phyloP scores from a whole-genome alignment of 2,329 filamentous ascomycete species.

The Neopestalotiopsis clavispora region DNA sequence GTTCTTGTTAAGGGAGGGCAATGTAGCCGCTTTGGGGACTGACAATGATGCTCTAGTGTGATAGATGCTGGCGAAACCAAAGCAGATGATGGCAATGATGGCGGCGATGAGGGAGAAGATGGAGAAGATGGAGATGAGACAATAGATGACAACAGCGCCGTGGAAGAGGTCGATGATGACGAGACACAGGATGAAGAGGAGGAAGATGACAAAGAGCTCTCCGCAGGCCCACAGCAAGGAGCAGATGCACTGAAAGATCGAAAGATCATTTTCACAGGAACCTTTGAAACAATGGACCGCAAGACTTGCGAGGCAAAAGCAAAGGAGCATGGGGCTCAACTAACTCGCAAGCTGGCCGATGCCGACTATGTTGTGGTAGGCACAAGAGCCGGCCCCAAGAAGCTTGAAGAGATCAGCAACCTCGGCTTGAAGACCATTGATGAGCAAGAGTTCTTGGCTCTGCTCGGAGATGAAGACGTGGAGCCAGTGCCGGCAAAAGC shows the following conservation, averaged over 20 bases:
- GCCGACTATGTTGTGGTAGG: not conserved
- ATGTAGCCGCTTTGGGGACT: not conserved
- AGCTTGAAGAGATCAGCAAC: not conserved
- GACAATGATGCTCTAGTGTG: not conserved
- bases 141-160: not conserved
- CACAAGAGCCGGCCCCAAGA: not conserved
- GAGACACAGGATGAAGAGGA: not conserved
- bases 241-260: not conserved
- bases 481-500: too few species aligned
- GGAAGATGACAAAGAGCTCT: not conserved
- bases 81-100: not conserved
- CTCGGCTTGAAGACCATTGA: not conserved
- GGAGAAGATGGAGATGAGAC: not conserved
- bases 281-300: not conserved
- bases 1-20: not conserved
- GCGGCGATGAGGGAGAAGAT: not conserved
- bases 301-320: not conserved
- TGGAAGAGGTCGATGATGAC: not conserved
- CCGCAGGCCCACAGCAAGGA: not conserved
- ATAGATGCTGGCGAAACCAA: not conserved
- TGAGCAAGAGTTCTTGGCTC: not conserved
- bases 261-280: not conserved
- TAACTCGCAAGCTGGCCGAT: not conserved
- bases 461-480: not conserved
- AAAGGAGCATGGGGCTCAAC: too few species aligned